A percentile compares a stretch with the other conserved stretches of the same genome.
phyloP scores from a whole-genome alignment of 768 basidiomycete species.

The Trametes maxima region DNA sequence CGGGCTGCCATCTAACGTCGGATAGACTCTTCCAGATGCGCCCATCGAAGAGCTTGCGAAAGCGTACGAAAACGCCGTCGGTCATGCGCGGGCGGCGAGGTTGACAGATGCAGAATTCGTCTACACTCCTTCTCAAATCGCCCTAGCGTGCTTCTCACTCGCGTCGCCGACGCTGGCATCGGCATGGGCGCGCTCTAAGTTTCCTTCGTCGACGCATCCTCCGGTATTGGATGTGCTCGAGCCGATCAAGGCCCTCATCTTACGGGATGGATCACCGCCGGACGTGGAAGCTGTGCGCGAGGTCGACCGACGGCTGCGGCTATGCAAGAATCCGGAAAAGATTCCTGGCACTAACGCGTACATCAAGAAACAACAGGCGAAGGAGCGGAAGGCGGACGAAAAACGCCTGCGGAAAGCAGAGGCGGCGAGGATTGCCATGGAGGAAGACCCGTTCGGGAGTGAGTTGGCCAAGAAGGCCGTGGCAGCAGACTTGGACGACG shows the following conservation, averaged over 20 bases:
- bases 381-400: conserved; percentile 67
- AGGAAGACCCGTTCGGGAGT: conserved; percentile 74
- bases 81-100: conserved; percentile 74
- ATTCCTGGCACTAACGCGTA: conserved; percentile 88
- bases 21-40: conserved; percentile 59
- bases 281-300: conserved; percentile 84
- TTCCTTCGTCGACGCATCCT: conserved; percentile 19
- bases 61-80: conserved; percentile 66
- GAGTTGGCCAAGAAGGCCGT: conserved; percentile 39
- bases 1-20: neutral
- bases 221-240: conserved; percentile 45
- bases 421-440: conserved; percentile 55
- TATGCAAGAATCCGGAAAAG: conserved; percentile 97
- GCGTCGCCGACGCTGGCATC: conserved; percentile 60
- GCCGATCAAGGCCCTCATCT: conserved; percentile 59
- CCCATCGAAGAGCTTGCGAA: conserved; percentile 51
- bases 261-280: conserved; percentile 58
- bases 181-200: conserved; percentile 60
- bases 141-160: conserved; percentile 74
- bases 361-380: conserved; percentile 67
- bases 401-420: conserved; percentile 56
- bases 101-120: conserved; percentile 91
- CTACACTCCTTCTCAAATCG: conserved; percentile 93
- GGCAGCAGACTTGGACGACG: conserved; percentile 58
- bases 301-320: conserved; percentile 81